These are phyloP conservation scores for Stevia rebaudiana DNA, from an alignment of 140 eudicot species.

Conservation along the genomic window DNA sequence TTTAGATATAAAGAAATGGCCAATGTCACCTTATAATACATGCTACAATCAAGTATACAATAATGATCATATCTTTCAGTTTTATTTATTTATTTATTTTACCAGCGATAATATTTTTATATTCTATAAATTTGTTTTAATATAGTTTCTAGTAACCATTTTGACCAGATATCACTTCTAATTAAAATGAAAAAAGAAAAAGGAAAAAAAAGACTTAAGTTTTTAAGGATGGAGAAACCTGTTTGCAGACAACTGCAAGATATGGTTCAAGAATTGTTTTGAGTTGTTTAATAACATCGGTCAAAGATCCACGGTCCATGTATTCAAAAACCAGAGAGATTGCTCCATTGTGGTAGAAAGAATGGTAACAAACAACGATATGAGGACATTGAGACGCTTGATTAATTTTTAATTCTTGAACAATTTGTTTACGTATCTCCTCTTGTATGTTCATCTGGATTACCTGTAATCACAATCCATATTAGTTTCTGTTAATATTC, in stretches of 20 bases:
- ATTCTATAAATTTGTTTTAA: background rate
- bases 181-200: background rate
- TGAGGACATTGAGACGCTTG: conserved; percentile 90
- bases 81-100: too few species aligned
- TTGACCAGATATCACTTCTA: background rate
- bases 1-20: background rate
- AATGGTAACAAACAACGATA: conserved; percentile 83
- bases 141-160: background rate
- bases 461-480: conserved; percentile 42
- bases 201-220: background rate
- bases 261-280: conserved; percentile 95
- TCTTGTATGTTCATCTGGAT: conserved; percentile 99
- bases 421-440: conserved; percentile 92
- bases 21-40: background rate
- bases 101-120: too few species aligned
- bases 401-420: conserved; percentile 91
- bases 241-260: conserved; percentile 96
- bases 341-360: conserved; percentile 92
- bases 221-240: conserved; percentile 41
- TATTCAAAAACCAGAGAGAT: conserved; percentile 87
- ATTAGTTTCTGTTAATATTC: background rate
- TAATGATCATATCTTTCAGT: too few species aligned
- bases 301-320: conserved; percentile 97
- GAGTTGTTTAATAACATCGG: conserved; percentile 77
- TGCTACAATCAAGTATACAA: background rate